Percentiles rank a stretch among this genome's conserved stretches.
phyloP scores from a whole-genome alignment of 2,329 filamentous ascomycete species.

The Malbranchea cinnamomea region DNA sequence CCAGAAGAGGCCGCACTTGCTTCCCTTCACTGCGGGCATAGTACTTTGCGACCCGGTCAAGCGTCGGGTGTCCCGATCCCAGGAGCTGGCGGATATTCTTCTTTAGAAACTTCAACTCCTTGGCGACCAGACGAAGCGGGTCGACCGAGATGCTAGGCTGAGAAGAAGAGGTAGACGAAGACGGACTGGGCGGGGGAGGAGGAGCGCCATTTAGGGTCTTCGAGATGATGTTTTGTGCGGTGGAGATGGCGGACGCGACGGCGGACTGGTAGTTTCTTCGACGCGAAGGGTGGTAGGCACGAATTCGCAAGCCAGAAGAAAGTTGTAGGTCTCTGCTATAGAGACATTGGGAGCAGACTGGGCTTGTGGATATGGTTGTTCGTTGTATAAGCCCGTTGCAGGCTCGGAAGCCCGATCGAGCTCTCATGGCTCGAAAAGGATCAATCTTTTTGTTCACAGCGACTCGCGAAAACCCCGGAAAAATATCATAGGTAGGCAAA shows the following conservation, averaged over 20 bases:
- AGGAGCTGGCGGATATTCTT: slow-evolving; percentile 88
- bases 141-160: slow-evolving; percentile 55
- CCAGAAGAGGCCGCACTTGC: slow-evolving; percentile 85
- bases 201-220: slow-evolving; percentile 22
- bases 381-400: slow-evolving; percentile 7
- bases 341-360: slow-evolving; percentile 29
- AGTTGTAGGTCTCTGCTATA: slow-evolving; percentile 18
- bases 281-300: slow-evolving; percentile 26
- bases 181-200: slow-evolving; percentile 14
- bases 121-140: slow-evolving; percentile 76
- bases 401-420: slow-evolving; percentile 9
- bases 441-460: too few relatives aligned
- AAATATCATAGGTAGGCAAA: too few relatives aligned
- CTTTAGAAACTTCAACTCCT: slow-evolving; percentile 92
- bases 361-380: slow-evolving; percentile 5
- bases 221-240: slow-evolving; percentile 35
- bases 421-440: slow-evolving; percentile 6
- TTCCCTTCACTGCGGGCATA: slow-evolving; percentile 96
- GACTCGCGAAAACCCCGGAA: too few relatives aligned
- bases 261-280: slow-evolving; percentile 24
- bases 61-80: slow-evolving; percentile 81
- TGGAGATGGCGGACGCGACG: slow-evolving; percentile 33
- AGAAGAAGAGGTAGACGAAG: slow-evolving; percentile 2
- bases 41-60: slow-evolving; percentile 94
- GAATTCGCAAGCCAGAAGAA: slow-evolving; percentile 12